These are phyloP conservation scores for Marvania coccoides DNA, from an alignment of 139 green algal genomes.

Conservation along the genomic window DNA sequence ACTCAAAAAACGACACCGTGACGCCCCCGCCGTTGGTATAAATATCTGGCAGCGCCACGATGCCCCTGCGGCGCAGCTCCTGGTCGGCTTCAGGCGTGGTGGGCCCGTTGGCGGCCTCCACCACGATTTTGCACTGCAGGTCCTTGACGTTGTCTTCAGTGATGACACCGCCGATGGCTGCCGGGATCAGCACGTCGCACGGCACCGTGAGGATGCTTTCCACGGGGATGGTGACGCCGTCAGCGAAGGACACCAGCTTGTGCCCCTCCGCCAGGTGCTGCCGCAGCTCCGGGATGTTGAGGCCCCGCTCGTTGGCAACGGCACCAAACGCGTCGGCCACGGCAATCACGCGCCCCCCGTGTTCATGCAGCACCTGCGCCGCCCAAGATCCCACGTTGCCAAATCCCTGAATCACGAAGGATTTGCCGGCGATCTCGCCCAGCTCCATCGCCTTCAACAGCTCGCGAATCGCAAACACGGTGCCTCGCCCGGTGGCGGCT, in stretches of 20 bases:
- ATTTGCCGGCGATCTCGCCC: constrained; percentile 50
- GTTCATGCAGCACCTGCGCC: constrained; percentile 58
- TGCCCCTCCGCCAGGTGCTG: constrained; percentile 40
- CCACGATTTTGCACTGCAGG: constrained; percentile 50
- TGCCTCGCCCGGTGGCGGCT: constrained; percentile 74
- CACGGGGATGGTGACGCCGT: constrained; percentile 27
- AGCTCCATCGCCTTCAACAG: constrained; percentile 25
- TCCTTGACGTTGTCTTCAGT: constrained; percentile 32
- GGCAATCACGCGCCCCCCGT: constrained; percentile 67
- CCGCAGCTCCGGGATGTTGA: constrained; percentile 63
- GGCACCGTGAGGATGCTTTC: constrained; percentile 54
- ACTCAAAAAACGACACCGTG: constrained; percentile 78
- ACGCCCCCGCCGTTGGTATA: constrained; percentile 52
- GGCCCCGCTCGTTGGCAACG: constrained; percentile 57
- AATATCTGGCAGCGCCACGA: constrained; percentile 51
- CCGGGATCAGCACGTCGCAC: constrained; percentile 89
- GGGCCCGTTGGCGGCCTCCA: constrained; percentile 87
- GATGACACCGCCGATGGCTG: constrained; percentile 72
- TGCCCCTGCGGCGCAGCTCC: constrained; percentile 35
- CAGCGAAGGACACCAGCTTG: constrained; percentile 22
- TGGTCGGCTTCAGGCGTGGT: constrained; percentile 58
- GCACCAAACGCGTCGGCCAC: constrained; percentile 70
- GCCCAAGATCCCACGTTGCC: constrained; percentile 75
- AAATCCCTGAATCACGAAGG: constrained; percentile 87
- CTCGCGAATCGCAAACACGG: constrained; percentile 70